Evolutionary conservation across 208 protist species (phyloP), one percentile per base, ranked within the genome.

Genomic region (Acanthamoeba lenticulata): DNA sequence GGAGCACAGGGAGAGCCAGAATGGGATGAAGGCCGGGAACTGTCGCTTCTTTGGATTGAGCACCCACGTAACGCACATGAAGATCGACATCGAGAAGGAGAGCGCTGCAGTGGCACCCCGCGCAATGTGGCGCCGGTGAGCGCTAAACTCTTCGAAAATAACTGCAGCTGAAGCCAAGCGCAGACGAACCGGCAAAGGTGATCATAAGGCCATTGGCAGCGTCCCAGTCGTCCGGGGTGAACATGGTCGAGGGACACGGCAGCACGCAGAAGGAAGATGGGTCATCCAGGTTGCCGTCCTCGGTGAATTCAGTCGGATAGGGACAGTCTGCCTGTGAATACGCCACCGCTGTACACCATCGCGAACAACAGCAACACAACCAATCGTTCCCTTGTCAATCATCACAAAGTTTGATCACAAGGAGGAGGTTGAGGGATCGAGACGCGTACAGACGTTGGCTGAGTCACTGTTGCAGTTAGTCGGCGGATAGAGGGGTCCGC

Each of bases 391-490:
- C 5, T 15, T 15, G 15, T 5, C 45, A 5, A 49, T 49, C n/a
- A n/a, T 60, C 52, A 9, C 17, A 27, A 2, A 2, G n/a, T 24
- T 36, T 34, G 1, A 29, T 4, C 57, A 65, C 13, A 36, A 67
- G 2, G 15, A 0, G 57, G n/a, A 24, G 0, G 19, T 6, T 60
- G 9, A 1, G 52, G 21, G 52, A n/a, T 15, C 0, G 13, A 29
- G 21, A 4, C 52, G 17, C 36, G 69, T 79, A 79, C 69, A 9
- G 15, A 45, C 38, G 6, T 79, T 36, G 36, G 11, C 13, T 6
- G 69, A 79, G 9, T n/a, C 36, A 36, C 44, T 79, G 69, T 79
- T 79, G 69, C 69, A 79, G 36, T 79, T 79, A 19, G 69, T 47
- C 1, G 69, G 0, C 19, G 69, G 69, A n/a, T 79, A 79, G 13